phyloP scores from a whole-genome alignment of 257 asterid species.

The Solanum megistacrolobum region DNA sequence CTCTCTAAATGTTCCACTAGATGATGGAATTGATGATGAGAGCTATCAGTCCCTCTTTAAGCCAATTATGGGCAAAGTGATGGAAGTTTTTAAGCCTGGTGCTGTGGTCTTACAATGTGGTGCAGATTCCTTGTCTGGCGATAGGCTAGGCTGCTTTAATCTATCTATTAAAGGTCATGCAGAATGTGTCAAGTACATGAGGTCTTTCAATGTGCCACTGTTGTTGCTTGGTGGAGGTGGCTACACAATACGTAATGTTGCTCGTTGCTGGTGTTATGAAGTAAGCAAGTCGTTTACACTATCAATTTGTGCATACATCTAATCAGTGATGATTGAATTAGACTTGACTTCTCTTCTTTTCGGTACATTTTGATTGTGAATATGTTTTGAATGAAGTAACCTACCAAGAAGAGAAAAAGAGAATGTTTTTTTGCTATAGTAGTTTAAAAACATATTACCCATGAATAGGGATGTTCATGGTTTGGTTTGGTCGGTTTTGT shows the following conservation, averaged over 20 bases:
- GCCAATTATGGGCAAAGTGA: slow-evolving; percentile 37
- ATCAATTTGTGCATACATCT: neutral
- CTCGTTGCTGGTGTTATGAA: slow-evolving; percentile 40
- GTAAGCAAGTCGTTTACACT: slow-evolving; percentile 4
- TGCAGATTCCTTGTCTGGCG: slow-evolving; percentile 35
- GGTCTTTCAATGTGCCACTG: slow-evolving; percentile 32
- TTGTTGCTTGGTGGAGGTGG: slow-evolving; percentile 36
- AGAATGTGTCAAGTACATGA: slow-evolving; percentile 33
- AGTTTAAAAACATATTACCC: neutral
- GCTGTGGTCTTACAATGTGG: slow-evolving; percentile 40
- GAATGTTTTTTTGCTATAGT: neutral
- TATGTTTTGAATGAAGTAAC: neutral
- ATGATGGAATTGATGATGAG: slow-evolving; percentile 36
- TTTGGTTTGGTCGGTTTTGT: neutral
- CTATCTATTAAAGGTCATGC: slow-evolving; percentile 32
- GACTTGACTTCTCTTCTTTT: neutral
- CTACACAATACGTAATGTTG: slow-evolving; percentile 37
- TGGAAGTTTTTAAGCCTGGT: slow-evolving; percentile 33
- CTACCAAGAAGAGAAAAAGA: neutral
- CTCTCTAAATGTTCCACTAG: slow-evolving; percentile 32
- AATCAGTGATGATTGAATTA: neutral
- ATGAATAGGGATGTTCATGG: neutral
- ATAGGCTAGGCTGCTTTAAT: slow-evolving; percentile 35
- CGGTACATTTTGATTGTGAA: neutral
- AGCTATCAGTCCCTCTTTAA: slow-evolving; percentile 33